phyloP scores from a whole-genome alignment of 1,139 yeast genomes.

The Diutina siamensis region DNA sequence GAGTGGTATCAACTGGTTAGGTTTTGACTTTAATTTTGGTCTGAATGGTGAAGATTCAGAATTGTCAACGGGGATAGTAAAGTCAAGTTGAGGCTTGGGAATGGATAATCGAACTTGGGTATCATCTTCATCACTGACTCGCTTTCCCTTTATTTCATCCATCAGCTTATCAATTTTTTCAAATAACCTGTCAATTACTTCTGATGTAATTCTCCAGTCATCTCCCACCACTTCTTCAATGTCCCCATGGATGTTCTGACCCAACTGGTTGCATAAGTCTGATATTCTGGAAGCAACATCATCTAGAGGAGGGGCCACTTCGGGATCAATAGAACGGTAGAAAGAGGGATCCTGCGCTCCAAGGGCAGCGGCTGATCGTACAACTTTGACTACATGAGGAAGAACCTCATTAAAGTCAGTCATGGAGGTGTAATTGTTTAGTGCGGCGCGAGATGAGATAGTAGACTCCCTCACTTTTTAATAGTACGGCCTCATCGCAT shows the following conservation, averaged over 20 bases:
- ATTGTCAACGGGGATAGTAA: conserved; percentile 54
- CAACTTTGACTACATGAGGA: conserved; percentile 11
- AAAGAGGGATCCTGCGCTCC: conserved; percentile 77
- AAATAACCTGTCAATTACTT: conserved; percentile 2
- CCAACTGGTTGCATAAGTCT: background rate
- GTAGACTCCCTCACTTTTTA: background rate
- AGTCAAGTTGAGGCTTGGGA: conserved; percentile 67
- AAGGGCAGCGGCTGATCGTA: conserved; percentile 61
- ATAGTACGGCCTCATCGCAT: background rate
- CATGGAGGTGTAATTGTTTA: background rate
- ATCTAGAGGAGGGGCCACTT: background rate
- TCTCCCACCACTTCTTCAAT: background rate
- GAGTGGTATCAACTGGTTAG: conserved; percentile 49
- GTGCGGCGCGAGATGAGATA: background rate
- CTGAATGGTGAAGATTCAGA: conserved; percentile 59
- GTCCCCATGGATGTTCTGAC: background rate
- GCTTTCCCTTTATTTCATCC: background rate
- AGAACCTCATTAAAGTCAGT: background rate
- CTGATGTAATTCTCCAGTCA: background rate
- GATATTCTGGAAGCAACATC: background rate
- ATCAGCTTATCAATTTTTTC: background rate
- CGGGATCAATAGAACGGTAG: conserved; percentile 52
- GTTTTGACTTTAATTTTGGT: conserved; percentile 63
- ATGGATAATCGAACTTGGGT: background rate
- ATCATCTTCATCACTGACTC: background rate